Conservation (phyloP, 1,284 basidiomycete species). For the Microbotryomycetes sp. region DNA sequence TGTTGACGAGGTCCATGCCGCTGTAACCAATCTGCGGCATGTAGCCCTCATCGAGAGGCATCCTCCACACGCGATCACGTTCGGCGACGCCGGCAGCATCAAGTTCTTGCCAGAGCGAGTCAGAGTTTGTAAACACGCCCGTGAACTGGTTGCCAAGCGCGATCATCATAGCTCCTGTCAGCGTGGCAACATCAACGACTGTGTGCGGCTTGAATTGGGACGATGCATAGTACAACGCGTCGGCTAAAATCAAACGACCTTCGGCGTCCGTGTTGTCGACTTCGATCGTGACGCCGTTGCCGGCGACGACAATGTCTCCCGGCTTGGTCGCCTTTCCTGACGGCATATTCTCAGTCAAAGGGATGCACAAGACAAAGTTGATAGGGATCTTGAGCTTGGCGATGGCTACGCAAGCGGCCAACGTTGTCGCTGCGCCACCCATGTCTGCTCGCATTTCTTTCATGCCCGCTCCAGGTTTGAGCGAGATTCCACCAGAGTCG, state of each 20-base stretch:
- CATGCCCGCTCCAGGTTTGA: conserved; percentile 65
- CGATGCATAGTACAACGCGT: conserved; percentile 77
- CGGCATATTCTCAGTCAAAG: conserved; percentile 81
- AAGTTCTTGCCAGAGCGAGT: conserved; percentile 65
- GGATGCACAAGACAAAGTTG: conserved; percentile 64
- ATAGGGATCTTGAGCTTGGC: conserved; percentile 72
- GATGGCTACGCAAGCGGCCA: conserved; percentile 64
- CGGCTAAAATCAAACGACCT: conserved; percentile 65
- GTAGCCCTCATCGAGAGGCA: conserved; percentile 68
- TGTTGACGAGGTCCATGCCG: conserved; percentile 61
- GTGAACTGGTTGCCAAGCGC: conserved; percentile 57
- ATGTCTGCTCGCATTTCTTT: conserved; percentile 48
- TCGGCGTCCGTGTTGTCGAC: conserved; percentile 86
- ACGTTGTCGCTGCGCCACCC: conserved; percentile 78
- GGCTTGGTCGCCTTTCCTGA: conserved; percentile 76
- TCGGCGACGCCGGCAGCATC: conserved; percentile 62
- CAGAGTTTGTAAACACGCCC: conserved; percentile 49
- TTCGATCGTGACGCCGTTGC: conserved; percentile 82
- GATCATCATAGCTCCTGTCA: conserved; percentile 50
- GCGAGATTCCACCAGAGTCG: conserved; percentile 79
- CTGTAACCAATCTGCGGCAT: conserved; percentile 65
- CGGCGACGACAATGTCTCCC: conserved; percentile 66
- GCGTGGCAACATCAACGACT: conserved; percentile 75
- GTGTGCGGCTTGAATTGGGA: conserved; percentile 72
- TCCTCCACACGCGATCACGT: conserved; percentile 69